These are phyloP conservation scores for Eragrostis tef DNA, from an alignment of 202 grass and related monocot species.

Conservation along the genomic window DNA sequence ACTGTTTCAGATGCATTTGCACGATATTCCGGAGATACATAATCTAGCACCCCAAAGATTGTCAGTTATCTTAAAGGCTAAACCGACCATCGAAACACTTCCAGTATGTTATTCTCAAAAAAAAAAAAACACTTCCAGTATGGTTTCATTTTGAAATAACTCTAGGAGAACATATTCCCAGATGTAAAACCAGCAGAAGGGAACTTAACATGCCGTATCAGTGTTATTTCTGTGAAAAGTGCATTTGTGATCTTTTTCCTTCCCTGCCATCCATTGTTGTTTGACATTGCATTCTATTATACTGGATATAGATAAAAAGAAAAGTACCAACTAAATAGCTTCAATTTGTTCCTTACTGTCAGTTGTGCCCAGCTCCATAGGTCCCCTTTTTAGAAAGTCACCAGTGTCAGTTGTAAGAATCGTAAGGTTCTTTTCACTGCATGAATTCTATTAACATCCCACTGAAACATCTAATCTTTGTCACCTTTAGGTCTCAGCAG, in stretches of 20 bases:
- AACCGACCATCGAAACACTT: too few relatives aligned
- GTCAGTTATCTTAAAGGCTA: too few relatives aligned
- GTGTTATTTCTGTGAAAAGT: too few relatives aligned
- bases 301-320: background rate
- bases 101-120: too few relatives aligned
- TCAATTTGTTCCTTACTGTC: background rate
- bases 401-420: background rate
- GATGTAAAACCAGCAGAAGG: too few relatives aligned
- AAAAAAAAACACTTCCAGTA: too few relatives aligned
- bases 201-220: too few relatives aligned
- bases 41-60: background rate
- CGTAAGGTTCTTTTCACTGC: background rate
- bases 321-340: background rate
- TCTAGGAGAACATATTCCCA: background rate
- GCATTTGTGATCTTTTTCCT: too few relatives aligned
- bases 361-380: background rate
- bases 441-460: constrained; percentile 12
- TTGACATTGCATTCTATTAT: background rate
- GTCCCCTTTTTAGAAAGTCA: background rate
- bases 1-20: background rate
- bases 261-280: background rate
- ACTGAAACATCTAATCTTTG: constrained; percentile 27
- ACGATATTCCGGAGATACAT: background rate
- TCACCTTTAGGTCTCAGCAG: constrained; percentile 79
- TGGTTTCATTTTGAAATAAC: too few relatives aligned